Evolutionary conservation across 179 eudicot species (phyloP).

Genomic region (Dionaea muscipula): DNA sequence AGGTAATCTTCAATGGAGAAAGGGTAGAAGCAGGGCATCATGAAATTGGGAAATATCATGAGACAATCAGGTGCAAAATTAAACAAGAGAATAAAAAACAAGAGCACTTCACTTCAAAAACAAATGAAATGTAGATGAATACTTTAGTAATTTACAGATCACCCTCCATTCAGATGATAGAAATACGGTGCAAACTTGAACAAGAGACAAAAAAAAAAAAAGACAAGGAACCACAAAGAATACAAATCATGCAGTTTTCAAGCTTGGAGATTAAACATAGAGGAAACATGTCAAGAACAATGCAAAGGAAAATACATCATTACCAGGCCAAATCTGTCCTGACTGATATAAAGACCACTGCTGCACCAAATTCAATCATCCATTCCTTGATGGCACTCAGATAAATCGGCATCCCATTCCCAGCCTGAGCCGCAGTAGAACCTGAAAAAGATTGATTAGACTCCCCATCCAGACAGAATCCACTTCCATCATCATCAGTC

Average conservation of each 20-base stretch:
- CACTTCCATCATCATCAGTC: slow-evolving; percentile 85
- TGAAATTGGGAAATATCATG: no score
- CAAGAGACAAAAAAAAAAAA: no score
- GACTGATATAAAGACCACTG: slow-evolving; percentile 78
- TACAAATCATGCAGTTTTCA: neutral
- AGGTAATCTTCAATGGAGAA: no score
- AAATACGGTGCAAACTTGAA: no score
- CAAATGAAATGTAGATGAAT: no score
- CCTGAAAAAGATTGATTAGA: slow-evolving; percentile 40
- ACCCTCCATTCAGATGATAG: no score
- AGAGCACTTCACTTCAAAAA: no score
- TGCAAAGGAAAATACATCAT: slow-evolving; percentile 11
- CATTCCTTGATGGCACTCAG: slow-evolving; percentile 94
- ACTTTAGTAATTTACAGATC: no score
- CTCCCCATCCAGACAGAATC: slow-evolving; percentile 62
- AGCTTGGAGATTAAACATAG: neutral
- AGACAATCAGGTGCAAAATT: no score
- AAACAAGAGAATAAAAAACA: no score
- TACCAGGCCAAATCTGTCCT: slow-evolving; percentile 97
- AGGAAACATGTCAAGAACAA: neutral
- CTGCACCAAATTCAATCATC: slow-evolving; percentile 90
- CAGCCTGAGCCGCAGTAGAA: slow-evolving; percentile 31
- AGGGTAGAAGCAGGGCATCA: no score
- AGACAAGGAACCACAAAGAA: neutral
- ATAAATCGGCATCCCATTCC: slow-evolving; percentile 70